These are phyloP conservation scores for Lactuca sativa DNA, from an alignment of 129 eudicot genomes.

Conservation along the genomic window DNA sequence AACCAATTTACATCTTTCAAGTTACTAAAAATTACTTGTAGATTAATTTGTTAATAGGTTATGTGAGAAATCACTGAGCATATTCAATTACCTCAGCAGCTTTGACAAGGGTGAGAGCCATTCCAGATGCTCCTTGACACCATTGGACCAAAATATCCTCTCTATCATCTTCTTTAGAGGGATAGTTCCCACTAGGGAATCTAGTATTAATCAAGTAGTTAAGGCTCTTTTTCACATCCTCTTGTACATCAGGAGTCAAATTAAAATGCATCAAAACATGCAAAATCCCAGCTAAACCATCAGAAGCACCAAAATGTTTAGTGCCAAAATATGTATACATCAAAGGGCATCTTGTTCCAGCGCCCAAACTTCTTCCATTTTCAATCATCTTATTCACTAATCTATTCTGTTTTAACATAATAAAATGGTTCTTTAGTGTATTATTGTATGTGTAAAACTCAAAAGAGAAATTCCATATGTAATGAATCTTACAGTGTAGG, in stretches of 20 bases:
- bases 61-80: background rate
- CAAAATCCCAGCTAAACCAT: slow-evolving; percentile 18
- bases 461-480: background rate
- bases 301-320: slow-evolving; percentile 14
- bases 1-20: too few relatives aligned
- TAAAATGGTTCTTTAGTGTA: background rate
- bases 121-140: slow-evolving; percentile 20
- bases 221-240: slow-evolving; percentile 16
- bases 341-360: background rate
- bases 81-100: slow-evolving; percentile 22
- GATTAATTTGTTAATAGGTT: too few relatives aligned
- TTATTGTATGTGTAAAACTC: background rate
- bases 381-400: background rate
- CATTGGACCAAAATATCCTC: slow-evolving; percentile 3
- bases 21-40: too few relatives aligned
- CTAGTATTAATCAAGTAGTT: slow-evolving; percentile 13
- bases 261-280: slow-evolving; percentile 17
- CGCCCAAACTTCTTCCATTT: background rate
- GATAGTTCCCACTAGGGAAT: slow-evolving; percentile 16
- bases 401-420: background rate
- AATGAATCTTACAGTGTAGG: background rate
- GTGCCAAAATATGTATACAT: slow-evolving; percentile 12
- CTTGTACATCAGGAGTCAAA: background rate
- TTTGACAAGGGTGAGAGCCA: slow-evolving; percentile 24
- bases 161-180: background rate